These are phyloP conservation scores for Salix koriyanagi DNA, from an alignment of 345 rosid species.

Conservation along the genomic window DNA sequence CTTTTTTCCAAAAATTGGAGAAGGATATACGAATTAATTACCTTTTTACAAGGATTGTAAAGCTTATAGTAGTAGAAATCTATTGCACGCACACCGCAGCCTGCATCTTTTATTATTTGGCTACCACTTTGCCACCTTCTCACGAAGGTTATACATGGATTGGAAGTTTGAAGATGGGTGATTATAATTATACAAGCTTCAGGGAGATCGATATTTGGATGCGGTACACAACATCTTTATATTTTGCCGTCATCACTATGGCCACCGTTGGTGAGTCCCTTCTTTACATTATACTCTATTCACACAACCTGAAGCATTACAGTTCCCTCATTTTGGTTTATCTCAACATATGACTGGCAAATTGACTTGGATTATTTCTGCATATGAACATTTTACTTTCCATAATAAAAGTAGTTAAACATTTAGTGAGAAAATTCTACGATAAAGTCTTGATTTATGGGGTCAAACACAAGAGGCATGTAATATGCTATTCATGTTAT, in stretches of 20 bases:
- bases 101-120: conserved; percentile 80
- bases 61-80: conserved; percentile 68
- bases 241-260: conserved; percentile 87
- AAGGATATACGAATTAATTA: conserved; percentile 74
- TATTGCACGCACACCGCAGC: conserved; percentile 91
- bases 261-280: conserved; percentile 72
- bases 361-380: neutral
- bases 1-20: conserved; percentile 59
- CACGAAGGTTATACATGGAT: conserved; percentile 85
- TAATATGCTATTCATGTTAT: neutral
- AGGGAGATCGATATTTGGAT: conserved; percentile 72
- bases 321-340: neutral
- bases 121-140: conserved; percentile 62
- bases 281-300: neutral
- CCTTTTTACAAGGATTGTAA: conserved; percentile 65
- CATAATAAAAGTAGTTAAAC: neutral
- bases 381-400: neutral
- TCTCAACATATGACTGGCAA: neutral
- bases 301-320: neutral
- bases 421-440: neutral
- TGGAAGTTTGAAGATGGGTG: conserved; percentile 80
- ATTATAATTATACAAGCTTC: conserved; percentile 62
- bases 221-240: conserved; percentile 73
- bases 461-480: neutral
- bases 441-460: neutral